phyloP scores from a whole-genome alignment of 208 protist genomes.

The Leishmania martiniquensis region DNA sequence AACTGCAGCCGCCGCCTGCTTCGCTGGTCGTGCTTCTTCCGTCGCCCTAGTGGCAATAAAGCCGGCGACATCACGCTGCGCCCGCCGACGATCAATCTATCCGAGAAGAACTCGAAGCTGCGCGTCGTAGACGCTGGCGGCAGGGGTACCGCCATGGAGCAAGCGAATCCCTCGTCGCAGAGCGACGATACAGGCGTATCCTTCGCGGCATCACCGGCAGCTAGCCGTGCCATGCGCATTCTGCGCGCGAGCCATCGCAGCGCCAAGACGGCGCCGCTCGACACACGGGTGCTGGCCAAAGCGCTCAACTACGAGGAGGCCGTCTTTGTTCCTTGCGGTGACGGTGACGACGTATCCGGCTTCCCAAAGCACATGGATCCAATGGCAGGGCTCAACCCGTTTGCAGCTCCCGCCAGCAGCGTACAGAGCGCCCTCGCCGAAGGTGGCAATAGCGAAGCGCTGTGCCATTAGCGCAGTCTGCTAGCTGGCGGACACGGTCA shows the following conservation, averaged over 20 bases:
- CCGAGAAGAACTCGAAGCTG: conserved; percentile 30
- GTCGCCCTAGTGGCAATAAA: conserved; percentile 16
- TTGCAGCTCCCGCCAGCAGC: conserved; percentile 7
- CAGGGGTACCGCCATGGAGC: background rate
- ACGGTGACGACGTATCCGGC: conserved; percentile 5
- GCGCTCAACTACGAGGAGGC: conserved; percentile 40
- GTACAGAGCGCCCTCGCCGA: conserved; percentile 10
- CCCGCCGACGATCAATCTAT: conserved; percentile 33
- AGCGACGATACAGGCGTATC: conserved; percentile 2
- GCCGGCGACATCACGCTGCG: conserved; percentile 23
- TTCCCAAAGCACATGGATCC: conserved; percentile 32
- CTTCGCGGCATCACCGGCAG: conserved; percentile 7
- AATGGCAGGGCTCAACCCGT: conserved; percentile 37
- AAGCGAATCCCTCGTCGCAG: background rate
- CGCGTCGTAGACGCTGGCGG: conserved; percentile 15
- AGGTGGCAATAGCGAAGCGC: conserved; percentile 4
- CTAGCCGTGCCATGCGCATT: conserved; percentile 17
- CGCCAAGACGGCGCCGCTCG: conserved; percentile 22
- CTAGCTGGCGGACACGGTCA: background rate
- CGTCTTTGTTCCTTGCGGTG: conserved; percentile 30
- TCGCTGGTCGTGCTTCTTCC: conserved; percentile 68
- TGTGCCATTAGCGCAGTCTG: background rate
- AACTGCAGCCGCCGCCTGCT: conserved; percentile 45
- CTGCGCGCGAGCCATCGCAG: conserved; percentile 17
- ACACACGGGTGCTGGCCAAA: conserved; percentile 8